phyloP scores from a whole-genome alignment of 306 rosid species.

The Bauhinia variegata region DNA sequence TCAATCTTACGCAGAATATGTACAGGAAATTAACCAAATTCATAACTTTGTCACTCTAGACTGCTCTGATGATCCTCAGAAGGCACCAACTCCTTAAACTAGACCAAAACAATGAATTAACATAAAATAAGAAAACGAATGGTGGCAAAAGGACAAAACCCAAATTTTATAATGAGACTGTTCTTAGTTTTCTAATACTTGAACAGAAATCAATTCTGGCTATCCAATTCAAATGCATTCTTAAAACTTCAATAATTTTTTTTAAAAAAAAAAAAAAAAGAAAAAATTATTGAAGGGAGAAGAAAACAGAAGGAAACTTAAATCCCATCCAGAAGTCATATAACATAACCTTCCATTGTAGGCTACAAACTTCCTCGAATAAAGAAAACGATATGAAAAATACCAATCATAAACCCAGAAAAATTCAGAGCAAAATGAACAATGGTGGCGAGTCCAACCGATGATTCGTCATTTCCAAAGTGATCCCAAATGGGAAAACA shows the following conservation, averaged over 20 bases:
- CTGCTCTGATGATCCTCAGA: constrained; percentile 17
- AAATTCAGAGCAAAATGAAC: neutral
- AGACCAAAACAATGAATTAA: neutral
- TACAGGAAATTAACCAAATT: neutral
- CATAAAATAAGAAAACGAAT: neutral
- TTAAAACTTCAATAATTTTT: neutral
- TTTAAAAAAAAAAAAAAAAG: neutral
- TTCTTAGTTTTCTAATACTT: constrained; percentile 2
- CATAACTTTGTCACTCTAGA: neutral
- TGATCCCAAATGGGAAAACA: no score
- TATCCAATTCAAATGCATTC: constrained; percentile 2
- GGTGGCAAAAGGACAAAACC: neutral
- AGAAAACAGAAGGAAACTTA: neutral
- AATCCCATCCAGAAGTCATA: neutral
- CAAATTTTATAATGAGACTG: neutral
- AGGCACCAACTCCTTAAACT: constrained; percentile 13
- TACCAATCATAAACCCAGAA: neutral
- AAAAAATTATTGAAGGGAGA: neutral
- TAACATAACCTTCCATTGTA: neutral
- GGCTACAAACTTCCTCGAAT: constrained; percentile 51
- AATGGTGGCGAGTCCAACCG: no score
- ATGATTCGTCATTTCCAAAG: no score
- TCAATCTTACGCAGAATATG: constrained; percentile 12
- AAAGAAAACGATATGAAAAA: neutral
- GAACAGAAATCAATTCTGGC: neutral